Evolutionary conservation across 75 land plant genomes (phyloP).

Genomic region (Cunninghamia lanceolata): DNA sequence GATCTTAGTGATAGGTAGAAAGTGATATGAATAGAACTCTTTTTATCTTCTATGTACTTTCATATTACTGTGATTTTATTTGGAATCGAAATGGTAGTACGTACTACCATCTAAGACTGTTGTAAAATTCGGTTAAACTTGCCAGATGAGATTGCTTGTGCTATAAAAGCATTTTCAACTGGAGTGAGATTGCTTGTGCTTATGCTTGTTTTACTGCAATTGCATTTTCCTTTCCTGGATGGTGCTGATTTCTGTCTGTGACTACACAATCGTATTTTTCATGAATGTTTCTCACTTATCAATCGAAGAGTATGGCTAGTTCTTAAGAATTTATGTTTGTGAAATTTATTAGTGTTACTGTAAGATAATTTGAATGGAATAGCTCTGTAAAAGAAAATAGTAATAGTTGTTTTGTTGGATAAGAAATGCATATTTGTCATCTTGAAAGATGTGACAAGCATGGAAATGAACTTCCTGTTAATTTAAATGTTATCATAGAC

Average conservation of each 20-base stretch:
- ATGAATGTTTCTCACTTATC: not conserved
- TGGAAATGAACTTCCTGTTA: not conserved
- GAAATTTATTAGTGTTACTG: not conserved
- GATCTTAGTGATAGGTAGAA: not conserved
- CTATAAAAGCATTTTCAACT: not conserved
- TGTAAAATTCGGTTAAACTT: not conserved
- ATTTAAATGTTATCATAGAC: not conserved
- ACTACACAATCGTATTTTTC: not conserved
- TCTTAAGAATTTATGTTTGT: too few relatives aligned
- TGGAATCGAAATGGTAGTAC: not conserved
- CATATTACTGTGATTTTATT: not conserved
- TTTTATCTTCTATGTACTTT: not conserved
- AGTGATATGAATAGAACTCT: not conserved
- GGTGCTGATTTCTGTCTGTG: not conserved
- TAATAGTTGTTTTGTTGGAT: not conserved
- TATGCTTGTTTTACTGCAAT: not conserved
- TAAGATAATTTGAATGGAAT: not conserved
- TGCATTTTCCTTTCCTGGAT: not conserved
- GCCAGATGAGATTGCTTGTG: not conserved
- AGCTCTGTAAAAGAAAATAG: not conserved
- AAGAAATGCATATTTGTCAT: not conserved
- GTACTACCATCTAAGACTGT: not conserved
- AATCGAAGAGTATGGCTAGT: too few relatives aligned
- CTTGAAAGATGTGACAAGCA: not conserved
- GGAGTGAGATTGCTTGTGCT: not conserved